Base-by-base conservation (phyloP, 108 stramenopile genomes). In the Epithemia pelagica region DNA sequence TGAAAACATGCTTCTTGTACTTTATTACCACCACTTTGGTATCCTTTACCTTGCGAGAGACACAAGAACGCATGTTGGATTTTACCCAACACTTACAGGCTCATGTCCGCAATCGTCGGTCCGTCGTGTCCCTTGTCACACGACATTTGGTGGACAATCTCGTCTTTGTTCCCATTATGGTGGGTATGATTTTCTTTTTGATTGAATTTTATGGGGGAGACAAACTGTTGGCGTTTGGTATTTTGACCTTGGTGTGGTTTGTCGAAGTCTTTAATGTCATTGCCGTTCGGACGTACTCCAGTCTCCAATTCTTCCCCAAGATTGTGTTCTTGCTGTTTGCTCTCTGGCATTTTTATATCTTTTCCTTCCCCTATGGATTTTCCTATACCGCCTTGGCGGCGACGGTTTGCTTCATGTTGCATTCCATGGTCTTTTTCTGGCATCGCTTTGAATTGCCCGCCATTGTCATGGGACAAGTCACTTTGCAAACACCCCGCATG, bases 41-140 rank as follows among this genome's bases (percentile, higher is more conserved):
- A 1, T 75, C 78, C 29, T 96, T 94, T 76, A 95, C 92, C 1
- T 80, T 98, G 8, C 79, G 90, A 26, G 95, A 97, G 78, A 96
- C 97, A 51, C 97, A 98, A 87, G 92, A 91, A 62, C 82, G 96
- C n/a, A 97, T 98, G 97, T 66, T 98, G 51, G 82, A 85, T 52
- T 97, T 98, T 68, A 94, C 96, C 5, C 75, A 88, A 31, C 84
- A 88, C 22, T 74, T 98, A 2, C 87, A 88, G 67, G 62, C 79
- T 32, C 78, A 76, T 5, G 81, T 97, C 1, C 72, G 80, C 0
- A 25, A 71, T 5, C 69, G 80, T 0, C 22, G 81, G 30, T 76
- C 86, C 24, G 26, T 89, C 28, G 74, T 67, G 30, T 76, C 86
- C 20, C 73, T 95, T 60, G 80, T 90, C 22, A 61, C 74, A 18